Conservation (phyloP, 345 rosid species). For the Melaleuca quinquenervia region DNA sequence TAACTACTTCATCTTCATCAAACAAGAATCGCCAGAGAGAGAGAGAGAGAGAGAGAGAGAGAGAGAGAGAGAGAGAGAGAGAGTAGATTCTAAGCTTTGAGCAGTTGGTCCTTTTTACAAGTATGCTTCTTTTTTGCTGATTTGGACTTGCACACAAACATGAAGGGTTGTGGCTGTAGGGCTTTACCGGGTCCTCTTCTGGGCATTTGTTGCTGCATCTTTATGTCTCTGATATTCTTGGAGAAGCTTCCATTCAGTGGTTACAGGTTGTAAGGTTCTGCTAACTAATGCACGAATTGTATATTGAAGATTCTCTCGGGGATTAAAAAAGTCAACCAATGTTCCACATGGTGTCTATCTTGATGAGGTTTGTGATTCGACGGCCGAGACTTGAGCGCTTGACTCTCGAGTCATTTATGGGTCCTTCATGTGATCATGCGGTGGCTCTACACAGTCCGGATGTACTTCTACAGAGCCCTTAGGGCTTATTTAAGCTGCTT, state of each 20-base stretch:
- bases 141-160: not conserved
- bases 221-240: not conserved
- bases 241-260: not conserved
- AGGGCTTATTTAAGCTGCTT: not conserved
- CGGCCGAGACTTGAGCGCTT: not conserved
- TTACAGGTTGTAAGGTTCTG: not conserved
- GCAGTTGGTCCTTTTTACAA: not conserved
- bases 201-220: not conserved
- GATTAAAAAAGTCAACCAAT: not conserved
- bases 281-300: not conserved
- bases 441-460: not conserved
- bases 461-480: not conserved
- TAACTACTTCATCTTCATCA: not conserved
- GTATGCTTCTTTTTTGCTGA: not conserved
- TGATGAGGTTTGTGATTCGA: not conserved
- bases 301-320: not conserved
- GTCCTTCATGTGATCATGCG: not conserved
- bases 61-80: not conserved
- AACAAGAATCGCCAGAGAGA: not conserved
- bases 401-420: not conserved
- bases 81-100: not conserved
- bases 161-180: not conserved
- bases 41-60: not conserved
- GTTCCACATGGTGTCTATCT: not conserved
- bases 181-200: not conserved